Conservation (phyloP, 2,329 filamentous ascomycete species). For the Huntiella decipiens region DNA sequence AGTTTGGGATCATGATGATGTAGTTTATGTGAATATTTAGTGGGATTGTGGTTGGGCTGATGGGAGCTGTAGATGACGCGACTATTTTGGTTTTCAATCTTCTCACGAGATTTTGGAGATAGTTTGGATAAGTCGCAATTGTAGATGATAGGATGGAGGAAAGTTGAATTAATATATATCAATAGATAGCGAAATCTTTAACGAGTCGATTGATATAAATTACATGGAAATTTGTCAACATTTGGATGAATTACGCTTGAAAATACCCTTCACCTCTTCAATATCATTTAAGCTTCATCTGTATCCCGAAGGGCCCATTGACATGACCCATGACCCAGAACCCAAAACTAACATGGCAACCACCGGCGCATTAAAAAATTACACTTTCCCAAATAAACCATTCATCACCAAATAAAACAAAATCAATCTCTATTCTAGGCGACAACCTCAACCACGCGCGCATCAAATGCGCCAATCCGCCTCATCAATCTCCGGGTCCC, state of each 20-base stretch:
- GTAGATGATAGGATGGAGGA: too few relatives aligned
- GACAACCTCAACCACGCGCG: too few relatives aligned
- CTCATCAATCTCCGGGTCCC: not conserved
- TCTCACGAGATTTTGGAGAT: slow-evolving; percentile 1
- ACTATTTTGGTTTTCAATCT: not conserved
- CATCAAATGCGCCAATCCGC: not conserved
- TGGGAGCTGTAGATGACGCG: not conserved
- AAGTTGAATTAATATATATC: too few relatives aligned
- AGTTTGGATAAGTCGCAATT: too few relatives aligned
- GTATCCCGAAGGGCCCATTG: not conserved
- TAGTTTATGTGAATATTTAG: not conserved
- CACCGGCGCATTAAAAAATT: not conserved
- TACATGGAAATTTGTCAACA: not conserved
- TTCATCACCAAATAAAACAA: not conserved
- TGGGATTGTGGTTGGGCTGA: not conserved
- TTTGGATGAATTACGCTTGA: too few relatives aligned
- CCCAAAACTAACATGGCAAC: not conserved
- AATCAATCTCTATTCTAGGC: not conserved
- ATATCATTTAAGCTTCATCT: slow-evolving; percentile 1
- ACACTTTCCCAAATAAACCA: not conserved
- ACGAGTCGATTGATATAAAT: not conserved
- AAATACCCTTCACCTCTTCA: not conserved
- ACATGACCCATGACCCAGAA: not conserved
- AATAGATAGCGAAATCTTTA: too few relatives aligned
- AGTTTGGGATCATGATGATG: not conserved